Evolutionary conservation across 441 rosid species (phyloP), one percentile per base, ranked within the genome.

Genomic region (Euphorbia celastroides): DNA sequence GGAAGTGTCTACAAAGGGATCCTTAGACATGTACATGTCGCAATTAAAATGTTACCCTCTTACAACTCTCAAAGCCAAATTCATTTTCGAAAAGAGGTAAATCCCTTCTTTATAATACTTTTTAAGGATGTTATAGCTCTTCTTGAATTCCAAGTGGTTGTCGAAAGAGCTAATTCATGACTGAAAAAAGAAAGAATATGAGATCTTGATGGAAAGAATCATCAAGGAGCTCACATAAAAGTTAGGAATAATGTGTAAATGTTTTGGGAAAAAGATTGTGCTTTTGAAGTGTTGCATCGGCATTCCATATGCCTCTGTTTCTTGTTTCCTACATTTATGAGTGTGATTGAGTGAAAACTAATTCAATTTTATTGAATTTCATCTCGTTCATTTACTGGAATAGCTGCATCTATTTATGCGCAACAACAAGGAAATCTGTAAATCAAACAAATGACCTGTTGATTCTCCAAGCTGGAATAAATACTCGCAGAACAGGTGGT

Each of bases 1-100:
- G 98, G 98, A 73, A 86, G 86, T 76, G 76, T 86, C 51, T 93
- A 93, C 74, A 85, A 78, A 78, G 97, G 98, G 65, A 56, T 79
- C 42, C 89, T 93, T 57, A 88, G 78, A 70, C 80, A 88, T 78
- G 66, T 79, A 72, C 83, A 79, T 70, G 95, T 93, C 57, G 93
- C 95, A 66, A 82, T 93, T 64, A 90, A 86, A 81, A 93, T 93
- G 93, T 80, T 90, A 66, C 97, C 95, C 30, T 82, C 93, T 16
- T 90, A 85, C 66, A 90, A 94, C 44, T 81, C 88, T 72, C 82
- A 78, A 72, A 77, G 90, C 73, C 78, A 64, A 48, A 54, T 75
- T 66, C 83, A 85, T 66, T 90, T 93, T 52, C 80, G 82, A 69
- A 79, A 83, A 54, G 76, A 70, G 97, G 98, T 88, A 85, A 60